These are phyloP conservation scores for Trichaptum fuscoviolaceum DNA, from an alignment of 768 basidiomycete genomes.

Conservation along the genomic window DNA sequence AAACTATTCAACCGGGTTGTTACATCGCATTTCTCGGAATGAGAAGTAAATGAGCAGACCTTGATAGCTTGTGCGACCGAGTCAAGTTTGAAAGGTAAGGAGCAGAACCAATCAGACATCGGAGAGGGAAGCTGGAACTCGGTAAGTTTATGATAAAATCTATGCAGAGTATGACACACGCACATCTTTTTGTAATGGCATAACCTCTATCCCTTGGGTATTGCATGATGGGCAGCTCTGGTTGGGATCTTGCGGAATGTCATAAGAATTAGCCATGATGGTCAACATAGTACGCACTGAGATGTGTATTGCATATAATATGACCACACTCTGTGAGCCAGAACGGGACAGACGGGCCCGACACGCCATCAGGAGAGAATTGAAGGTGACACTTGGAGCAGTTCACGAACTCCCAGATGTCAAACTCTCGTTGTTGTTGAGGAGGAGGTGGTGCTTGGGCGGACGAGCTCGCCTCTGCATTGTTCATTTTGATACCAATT, in stretches of 20 bases:
- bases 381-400: conserved; percentile 69
- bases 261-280: background rate
- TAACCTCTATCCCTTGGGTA: conserved; percentile 54
- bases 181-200: conserved; percentile 72
- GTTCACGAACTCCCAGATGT: conserved; percentile 78
- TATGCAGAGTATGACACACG: conserved; percentile 15
- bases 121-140: conserved; percentile 63
- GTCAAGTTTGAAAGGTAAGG: conserved; percentile 58
- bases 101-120: conserved; percentile 79
- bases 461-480: background rate
- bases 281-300: conserved; percentile 47
- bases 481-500: background rate
- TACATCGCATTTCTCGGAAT: background rate
- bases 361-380: conserved; percentile 46
- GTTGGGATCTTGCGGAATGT: conserved; percentile 46
- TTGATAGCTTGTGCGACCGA: conserved; percentile 60
- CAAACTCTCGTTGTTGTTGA: conserved; percentile 29
- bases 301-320: conserved; percentile 78
- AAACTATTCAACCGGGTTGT: conserved; percentile 42
- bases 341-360: conserved; percentile 60
- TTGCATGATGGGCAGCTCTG: conserved; percentile 74
- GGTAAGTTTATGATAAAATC: background rate
- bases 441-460: background rate
- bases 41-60: conserved; percentile 30
- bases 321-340: conserved; percentile 90